Evolutionary conservation across 148 eudicot genomes (phyloP).

Genomic region (Vaccinium myrtillus): DNA sequence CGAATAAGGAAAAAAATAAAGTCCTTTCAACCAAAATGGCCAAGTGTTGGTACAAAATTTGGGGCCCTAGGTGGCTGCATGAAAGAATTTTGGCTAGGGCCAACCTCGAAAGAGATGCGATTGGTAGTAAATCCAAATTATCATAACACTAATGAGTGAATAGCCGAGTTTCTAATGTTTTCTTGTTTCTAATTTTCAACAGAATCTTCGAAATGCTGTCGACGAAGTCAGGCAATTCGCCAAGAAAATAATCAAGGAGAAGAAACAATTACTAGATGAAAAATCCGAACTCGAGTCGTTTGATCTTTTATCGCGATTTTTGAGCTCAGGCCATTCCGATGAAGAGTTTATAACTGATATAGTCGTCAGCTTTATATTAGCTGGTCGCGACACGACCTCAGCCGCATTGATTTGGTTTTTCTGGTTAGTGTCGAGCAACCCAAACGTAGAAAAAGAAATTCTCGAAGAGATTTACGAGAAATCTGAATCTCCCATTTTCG

Average conservation of each 20-base stretch:
- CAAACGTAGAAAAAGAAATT: conserved; percentile 13
- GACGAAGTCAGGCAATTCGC: conserved; percentile 20
- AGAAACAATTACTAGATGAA: conserved; percentile 5
- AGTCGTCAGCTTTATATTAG: conserved; percentile 30
- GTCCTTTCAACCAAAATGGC: no score
- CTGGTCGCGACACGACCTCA: conserved; percentile 32
- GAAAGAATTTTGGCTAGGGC: background rate
- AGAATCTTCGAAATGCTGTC: conserved; percentile 17
- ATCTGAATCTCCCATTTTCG: background rate
- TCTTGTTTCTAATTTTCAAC: background rate
- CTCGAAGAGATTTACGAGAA: conserved; percentile 21
- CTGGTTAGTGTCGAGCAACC: conserved; percentile 23
- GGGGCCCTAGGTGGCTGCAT: background rate
- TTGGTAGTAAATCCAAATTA: background rate
- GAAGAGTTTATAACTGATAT: conserved; percentile 22
- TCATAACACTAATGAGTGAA: background rate
- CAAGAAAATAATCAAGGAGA: conserved; percentile 8
- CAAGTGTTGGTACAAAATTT: no score
- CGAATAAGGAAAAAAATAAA: no score
- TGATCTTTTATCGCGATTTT: conserved; percentile 27
- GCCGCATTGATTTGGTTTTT: conserved; percentile 21
- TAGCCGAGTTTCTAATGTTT: background rate
- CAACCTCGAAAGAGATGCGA: background rate
- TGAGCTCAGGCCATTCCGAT: conserved; percentile 25
- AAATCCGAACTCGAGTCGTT: background rate